A percentile compares a stretch with the other conserved stretches of the same genome.
phyloP scores from a whole-genome alignment of 441 rosid genomes.

The Eruca vesicaria region DNA sequence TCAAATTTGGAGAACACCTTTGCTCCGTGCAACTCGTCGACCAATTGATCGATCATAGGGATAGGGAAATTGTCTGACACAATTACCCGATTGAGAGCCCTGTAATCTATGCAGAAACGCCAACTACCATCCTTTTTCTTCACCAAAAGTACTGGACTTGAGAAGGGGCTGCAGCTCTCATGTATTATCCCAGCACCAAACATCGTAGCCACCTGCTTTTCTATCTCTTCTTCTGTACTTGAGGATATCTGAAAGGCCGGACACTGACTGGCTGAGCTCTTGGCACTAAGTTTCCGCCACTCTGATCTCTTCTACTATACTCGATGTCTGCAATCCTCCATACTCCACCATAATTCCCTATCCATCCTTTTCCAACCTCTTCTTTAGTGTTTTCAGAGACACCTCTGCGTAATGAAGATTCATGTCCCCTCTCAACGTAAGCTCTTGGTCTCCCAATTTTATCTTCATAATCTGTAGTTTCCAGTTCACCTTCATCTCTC shows the following conservation, averaged over 20 bases:
- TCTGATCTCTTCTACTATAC: no score
- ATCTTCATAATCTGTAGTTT: neutral
- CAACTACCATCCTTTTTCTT: neutral
- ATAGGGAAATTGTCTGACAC: neutral
- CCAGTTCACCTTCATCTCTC: neutral
- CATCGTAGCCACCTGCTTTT: neutral
- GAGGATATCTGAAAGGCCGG: neutral
- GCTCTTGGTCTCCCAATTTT: neutral
- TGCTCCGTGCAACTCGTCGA: neutral
- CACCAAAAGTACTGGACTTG: neutral
- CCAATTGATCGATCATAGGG: neutral
- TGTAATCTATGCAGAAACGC: neutral
- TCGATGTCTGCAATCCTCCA: no score
- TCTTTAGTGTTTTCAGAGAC: neutral
- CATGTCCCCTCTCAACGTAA: neutral
- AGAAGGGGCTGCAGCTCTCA: neutral
- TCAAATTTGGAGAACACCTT: neutral
- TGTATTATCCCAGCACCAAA: neutral
- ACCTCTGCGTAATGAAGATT: neutral
- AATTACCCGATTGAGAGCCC: neutral
- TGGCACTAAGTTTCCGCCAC: neutral
- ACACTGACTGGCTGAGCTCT: neutral
- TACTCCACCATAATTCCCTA: no score
- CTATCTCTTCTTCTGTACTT: neutral
- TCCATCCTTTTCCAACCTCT: neutral